Evolutionary conservation across 1,284 basidiomycete genomes (phyloP).

Genomic region (Leccinum proliferum): DNA sequence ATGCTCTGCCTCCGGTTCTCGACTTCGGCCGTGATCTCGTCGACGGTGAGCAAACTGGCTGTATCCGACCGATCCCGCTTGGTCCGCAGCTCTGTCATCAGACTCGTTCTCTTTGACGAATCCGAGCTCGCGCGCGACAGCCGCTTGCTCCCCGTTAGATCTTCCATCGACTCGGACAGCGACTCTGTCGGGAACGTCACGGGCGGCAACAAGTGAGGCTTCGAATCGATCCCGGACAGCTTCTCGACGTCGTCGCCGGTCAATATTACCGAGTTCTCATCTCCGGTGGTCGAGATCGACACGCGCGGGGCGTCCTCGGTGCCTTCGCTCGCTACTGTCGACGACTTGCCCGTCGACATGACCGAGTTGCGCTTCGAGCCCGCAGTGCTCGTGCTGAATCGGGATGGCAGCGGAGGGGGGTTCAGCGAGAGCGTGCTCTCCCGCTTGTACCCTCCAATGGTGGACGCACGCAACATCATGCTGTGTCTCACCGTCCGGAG

Average conservation of each 20-base stretch:
- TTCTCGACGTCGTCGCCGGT: conserved; percentile 40
- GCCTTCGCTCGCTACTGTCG: conserved; percentile 21
- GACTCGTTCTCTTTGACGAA: conserved; percentile 70
- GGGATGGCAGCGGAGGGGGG: conserved; percentile 38
- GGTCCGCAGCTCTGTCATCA: conserved; percentile 70
- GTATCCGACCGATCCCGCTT: conserved; percentile 84
- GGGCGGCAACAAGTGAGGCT: conserved; percentile 70
- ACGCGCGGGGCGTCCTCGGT: conserved; percentile 49
- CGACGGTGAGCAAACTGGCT: conserved; percentile 90
- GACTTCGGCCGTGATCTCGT: conserved; percentile 96
- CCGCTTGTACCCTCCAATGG: conserved; percentile 33
- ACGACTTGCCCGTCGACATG: conserved; percentile 40
- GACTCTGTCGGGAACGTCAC: conserved; percentile 77
- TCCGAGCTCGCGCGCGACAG: conserved; percentile 40
- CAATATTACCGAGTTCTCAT: conserved; percentile 55
- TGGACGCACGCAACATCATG: conserved; percentile 53
- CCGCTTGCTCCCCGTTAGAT: conserved; percentile 36
- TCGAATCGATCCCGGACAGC: conserved; percentile 27
- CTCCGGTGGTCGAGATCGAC: conserved; percentile 62
- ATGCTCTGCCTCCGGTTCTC: conserved; percentile 72
- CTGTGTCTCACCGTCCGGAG: conserved; percentile 83
- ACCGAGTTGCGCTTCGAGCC: conserved; percentile 54
- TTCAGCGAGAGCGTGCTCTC: conserved; percentile 48
- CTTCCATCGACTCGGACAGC: conserved; percentile 71
- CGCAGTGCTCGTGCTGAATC: conserved; percentile 65